These are phyloP conservation scores for Coemansia sp. DNA, from an alignment of 192 early-diverging fungal genomes.

Conservation along the genomic window DNA sequence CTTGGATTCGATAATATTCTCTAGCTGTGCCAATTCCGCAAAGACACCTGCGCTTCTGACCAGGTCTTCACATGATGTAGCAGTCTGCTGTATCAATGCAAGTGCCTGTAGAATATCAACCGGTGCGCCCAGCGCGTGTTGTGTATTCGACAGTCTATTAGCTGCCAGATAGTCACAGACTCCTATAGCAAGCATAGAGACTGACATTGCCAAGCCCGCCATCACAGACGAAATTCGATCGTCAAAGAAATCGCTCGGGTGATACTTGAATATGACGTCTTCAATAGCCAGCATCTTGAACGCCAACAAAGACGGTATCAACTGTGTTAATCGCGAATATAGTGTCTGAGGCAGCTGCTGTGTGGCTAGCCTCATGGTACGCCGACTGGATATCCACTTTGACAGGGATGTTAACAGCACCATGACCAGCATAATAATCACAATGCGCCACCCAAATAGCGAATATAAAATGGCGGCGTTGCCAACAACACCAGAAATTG, in stretches of 20 bases:
- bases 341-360: constrained; percentile 10
- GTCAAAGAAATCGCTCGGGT: constrained; percentile 18
- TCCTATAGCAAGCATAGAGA: constrained; percentile 10
- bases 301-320: constrained; percentile 19
- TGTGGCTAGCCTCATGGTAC: constrained; percentile 1
- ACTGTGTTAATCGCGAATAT: constrained; percentile 15
- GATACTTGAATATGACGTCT: constrained; percentile 10
- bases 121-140: background rate
- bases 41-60: constrained; percentile 8
- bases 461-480: constrained; percentile 19
- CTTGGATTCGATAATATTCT: constrained; percentile 7
- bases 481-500: constrained; percentile 8
- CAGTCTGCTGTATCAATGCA: constrained; percentile 6
- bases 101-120: constrained; percentile 6
- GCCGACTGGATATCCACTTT: constrained; percentile 17
- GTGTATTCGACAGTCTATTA: background rate
- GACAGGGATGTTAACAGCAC: constrained; percentile 7
- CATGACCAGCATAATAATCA: background rate
- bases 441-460: constrained; percentile 14
- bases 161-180: constrained; percentile 12
- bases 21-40: constrained; percentile 13
- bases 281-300: constrained; percentile 34
- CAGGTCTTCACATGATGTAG: constrained; percentile 13
- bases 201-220: constrained; percentile 5
- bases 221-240: constrained; percentile 12